Evolutionary conservation across 306 rosid genomes (phyloP), one percentile per base, ranked within the genome.

Genomic region (Lithocarpus polystachyus): DNA sequence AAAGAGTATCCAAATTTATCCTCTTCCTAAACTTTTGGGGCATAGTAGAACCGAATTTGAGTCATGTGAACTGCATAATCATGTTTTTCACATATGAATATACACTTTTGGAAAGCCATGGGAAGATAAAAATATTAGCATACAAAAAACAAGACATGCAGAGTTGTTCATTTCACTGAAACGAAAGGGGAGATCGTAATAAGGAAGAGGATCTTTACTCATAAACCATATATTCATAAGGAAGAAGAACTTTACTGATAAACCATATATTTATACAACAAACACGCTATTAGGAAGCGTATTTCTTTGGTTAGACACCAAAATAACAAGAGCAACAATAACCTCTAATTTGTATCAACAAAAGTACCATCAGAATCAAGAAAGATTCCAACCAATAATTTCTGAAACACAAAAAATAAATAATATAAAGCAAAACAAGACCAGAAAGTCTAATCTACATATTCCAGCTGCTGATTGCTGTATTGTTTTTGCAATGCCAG

Each of bases 401-500:
- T 28, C 24, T 59, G 24, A 62, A 62, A 4, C 40, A 15, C 68
- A 5, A 62, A 28, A 40, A 68, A 56, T 45, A 71, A 61, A 56
- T 20, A 74, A 37, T 48, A 23, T 24, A 40, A 12, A 19, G 43
- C 52, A 31, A 45, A 64, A 70, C 31, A 77, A 75, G 51, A 69
- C 19, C 26, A 59, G 20, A 17, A 31, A 75, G 48, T 20, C 3
- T 57, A 68, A 15, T 74, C 81, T 82, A 80, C 37, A 75, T 17
- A 73, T 77, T 69, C 56, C 74, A 57, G 73, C 73, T 14, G 43
- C 68, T 77, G 19, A 76, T 87, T 77, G 26, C 88, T 78, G 73
- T 79, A 22, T 60, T 84, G 90, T 86, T 35, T 89, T 53, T 83
- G 82, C 59, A 90, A 71, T 45, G 82, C 20, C 35, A 92, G 89